Evolutionary conservation across 2,329 filamentous ascomycete species (phyloP).

Genomic region (Fusarium sp.): DNA sequence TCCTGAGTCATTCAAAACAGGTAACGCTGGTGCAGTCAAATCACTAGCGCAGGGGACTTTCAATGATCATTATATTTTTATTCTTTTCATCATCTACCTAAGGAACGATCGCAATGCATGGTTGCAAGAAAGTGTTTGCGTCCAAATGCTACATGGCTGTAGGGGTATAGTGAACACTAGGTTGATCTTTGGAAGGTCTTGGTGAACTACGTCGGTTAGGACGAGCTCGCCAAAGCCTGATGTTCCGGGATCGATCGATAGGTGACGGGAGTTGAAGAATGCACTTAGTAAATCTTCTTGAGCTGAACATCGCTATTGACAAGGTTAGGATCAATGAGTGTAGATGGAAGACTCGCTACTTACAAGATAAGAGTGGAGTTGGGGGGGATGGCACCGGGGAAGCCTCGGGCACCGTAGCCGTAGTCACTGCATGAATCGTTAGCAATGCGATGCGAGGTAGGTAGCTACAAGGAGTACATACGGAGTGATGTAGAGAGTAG

Average conservation of each 20-base stretch:
- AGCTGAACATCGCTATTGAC: conserved; percentile 73
- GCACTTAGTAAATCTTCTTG: conserved; percentile 66
- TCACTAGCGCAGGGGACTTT: neutral
- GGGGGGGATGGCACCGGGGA: conserved; percentile 80
- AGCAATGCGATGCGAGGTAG: conserved; percentile 12
- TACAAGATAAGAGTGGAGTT: conserved; percentile 86
- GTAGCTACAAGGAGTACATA: conserved; percentile 15
- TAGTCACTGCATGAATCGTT: conserved; percentile 62
- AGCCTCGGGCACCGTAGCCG: conserved; percentile 75
- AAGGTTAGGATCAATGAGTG: conserved; percentile 6
- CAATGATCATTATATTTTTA: conserved; percentile 2
- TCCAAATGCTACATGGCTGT: neutral
- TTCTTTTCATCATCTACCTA: conserved; percentile 11
- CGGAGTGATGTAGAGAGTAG: conserved; percentile 80
- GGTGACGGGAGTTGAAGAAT: neutral
- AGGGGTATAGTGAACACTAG: conserved; percentile 25
- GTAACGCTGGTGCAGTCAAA: neutral
- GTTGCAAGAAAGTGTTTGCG: neutral
- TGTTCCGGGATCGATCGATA: conserved; percentile 13
- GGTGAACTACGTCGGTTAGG: neutral
- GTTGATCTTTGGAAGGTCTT: neutral
- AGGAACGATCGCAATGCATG: neutral
- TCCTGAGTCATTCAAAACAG: neutral
- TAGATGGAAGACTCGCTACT: conserved; percentile 51
- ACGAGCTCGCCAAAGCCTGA: conserved; percentile 5